These are phyloP conservation scores for Kondoa malvinella DNA, from an alignment of 768 basidiomycete genomes.

Conservation along the genomic window DNA sequence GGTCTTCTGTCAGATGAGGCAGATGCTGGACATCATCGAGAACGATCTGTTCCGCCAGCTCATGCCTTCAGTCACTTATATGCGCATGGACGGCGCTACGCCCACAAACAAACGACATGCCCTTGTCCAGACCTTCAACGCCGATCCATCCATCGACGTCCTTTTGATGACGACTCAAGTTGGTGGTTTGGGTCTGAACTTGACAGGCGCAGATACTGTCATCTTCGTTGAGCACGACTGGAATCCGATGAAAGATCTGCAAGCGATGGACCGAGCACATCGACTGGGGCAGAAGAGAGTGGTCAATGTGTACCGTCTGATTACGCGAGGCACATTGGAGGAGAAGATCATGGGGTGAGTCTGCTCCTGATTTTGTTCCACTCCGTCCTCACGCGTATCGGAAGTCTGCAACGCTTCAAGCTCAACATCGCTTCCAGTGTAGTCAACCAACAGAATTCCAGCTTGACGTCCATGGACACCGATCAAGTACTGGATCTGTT, in stretches of 20 bases:
- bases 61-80: constrained; percentile 94
- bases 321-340: constrained; percentile 90
- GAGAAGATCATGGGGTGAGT: constrained; percentile 99
- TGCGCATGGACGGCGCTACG: constrained; percentile 87
- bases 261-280: constrained; percentile 98
- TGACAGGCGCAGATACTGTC: constrained; percentile 96
- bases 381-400: neutral
- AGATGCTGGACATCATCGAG: constrained; percentile 97
- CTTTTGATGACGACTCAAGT: constrained; percentile 90
- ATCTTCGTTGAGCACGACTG: constrained; percentile 99
- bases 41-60: constrained; percentile 71
- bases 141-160: constrained; percentile 93
- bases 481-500: constrained; percentile 92
- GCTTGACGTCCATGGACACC: constrained; percentile 86
- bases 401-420: constrained; percentile 91
- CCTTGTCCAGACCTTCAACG: constrained; percentile 93
- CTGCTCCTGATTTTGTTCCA: neutral
- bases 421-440: constrained; percentile 93
- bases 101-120: constrained; percentile 89
- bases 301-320: constrained; percentile 92
- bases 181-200: constrained; percentile 81
- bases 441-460: constrained; percentile 92
- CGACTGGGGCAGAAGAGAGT: constrained; percentile 97
- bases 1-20: constrained; percentile 98
- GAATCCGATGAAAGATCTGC: constrained; percentile 99